Evolutionary conservation across 345 rosid genomes (phyloP).

Genomic region (Nasturtium officinale): DNA sequence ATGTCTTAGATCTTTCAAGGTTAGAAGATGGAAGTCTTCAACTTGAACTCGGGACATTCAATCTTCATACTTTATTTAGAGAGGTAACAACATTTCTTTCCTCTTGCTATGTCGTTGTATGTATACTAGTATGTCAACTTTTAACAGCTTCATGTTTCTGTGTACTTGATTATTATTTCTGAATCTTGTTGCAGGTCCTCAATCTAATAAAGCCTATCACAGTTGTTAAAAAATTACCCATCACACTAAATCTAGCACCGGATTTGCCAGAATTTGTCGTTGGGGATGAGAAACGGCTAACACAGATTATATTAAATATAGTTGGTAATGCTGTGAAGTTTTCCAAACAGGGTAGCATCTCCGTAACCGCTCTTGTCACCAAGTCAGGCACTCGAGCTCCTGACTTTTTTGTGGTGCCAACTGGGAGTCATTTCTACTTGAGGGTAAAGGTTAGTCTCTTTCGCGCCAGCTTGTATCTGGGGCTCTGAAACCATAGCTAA

Average conservation of each 20-base stretch:
- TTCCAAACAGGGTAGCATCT: conserved; percentile 82
- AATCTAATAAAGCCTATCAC: conserved; percentile 91
- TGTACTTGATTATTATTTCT: conserved; percentile 4
- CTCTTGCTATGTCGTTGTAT: not conserved
- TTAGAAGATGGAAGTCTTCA: conserved; percentile 99
- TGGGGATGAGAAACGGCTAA: conserved; percentile 93
- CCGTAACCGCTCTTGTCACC: conserved; percentile 73
- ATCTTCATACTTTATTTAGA: conserved; percentile 67
- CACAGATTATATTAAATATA: conserved; percentile 83
- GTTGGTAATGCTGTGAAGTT: conserved; percentile 97
- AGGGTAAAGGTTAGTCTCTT: conserved; percentile 77
- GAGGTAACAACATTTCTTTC: conserved; percentile 57
- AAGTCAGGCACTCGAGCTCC: conserved; percentile 71
- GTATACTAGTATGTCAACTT: not conserved
- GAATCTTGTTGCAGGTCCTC: conserved; percentile 62
- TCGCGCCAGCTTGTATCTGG: not conserved
- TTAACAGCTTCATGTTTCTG: not conserved
- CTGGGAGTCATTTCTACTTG: conserved; percentile 79
- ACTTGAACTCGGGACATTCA: conserved; percentile 73
- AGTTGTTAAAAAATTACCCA: conserved; percentile 72
- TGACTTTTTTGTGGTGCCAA: conserved; percentile 61
- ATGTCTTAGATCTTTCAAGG: conserved; percentile 95
- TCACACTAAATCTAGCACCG: conserved; percentile 72
- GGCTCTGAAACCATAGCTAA: conserved; percentile 5
- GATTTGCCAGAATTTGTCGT: conserved; percentile 85